Evolutionary conservation across 805 yeast genomes (phyloP), one percentile per base, ranked within the genome.

Genomic region (Metschnikowia bowlesiae): DNA sequence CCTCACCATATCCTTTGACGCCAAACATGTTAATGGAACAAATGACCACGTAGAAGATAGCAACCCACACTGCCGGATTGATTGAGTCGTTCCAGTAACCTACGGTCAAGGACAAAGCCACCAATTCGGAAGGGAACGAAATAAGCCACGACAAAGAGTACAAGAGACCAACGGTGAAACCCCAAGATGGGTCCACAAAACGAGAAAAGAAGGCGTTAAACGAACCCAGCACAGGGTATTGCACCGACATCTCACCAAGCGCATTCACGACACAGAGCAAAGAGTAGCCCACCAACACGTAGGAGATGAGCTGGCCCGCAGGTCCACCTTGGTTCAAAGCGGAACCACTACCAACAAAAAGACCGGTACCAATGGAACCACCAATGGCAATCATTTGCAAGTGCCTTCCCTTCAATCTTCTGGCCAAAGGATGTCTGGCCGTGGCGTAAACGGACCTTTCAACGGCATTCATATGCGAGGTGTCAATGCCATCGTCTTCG

Each of bases 281-380:
- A 44, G 61, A 51, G 44, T 53, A 57, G 16, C 62, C 62, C 33
- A 59, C 59, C 54, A 59, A 55, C 4, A 56, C 8, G 40, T 59
- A 59, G 13, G 59, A 48, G n/a, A 59, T 51, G 32, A 59, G 53
- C 47, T 55, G 53, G 37, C 61, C 59, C 3, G 58, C 62, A 14
- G 62, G 62, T 3, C 62, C 62, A 41, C 61, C 61, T 33, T 39
- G 50, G 47, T 43, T 49, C 51, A 59, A 55, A 18, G 61, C 61
- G 38, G 51, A 57, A 6, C 62, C 62, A 14, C 54, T 49, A 7
- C 62, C 62, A 8, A 59, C 52, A 46, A 57, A 59, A 42, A 83
- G 69, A 59, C 88, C 89, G 6, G 94, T 84, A 62, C 96, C 96
- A 52, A 88, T 84, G 46, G 92, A 85, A 48, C 94, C 90, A 51